These are phyloP conservation scores for Herpotrichia juniperi DNA, from an alignment of 2,329 filamentous ascomycete genomes.

Conservation along the genomic window DNA sequence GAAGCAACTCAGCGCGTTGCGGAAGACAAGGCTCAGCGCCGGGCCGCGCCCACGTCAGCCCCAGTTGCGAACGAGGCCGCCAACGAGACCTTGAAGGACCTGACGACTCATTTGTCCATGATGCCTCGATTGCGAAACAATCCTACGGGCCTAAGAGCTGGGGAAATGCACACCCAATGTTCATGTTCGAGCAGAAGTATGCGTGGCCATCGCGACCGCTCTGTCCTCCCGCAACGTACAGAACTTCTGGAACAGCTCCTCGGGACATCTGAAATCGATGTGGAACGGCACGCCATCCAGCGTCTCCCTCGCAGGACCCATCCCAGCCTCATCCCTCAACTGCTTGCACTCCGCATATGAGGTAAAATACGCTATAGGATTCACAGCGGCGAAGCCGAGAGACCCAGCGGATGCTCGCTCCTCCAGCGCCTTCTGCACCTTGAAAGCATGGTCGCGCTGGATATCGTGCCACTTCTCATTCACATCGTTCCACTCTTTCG, in stretches of 20 bases:
- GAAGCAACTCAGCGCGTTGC: too few relatives aligned
- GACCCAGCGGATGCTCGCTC: slow-evolving; percentile 14
- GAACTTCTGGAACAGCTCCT: slow-evolving; percentile 26
- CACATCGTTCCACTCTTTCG: slow-evolving; percentile 23
- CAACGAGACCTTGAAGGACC: too few relatives aligned
- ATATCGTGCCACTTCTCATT: slow-evolving; percentile 22
- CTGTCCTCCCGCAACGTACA: slow-evolving; percentile 9
- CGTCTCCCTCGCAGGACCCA: slow-evolving; percentile 18
- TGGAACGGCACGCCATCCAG: slow-evolving; percentile 32
- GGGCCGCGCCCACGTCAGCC: too few relatives aligned
- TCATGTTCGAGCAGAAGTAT: neutral
- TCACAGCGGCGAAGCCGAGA: slow-evolving; percentile 18
- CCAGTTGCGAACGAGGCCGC: too few relatives aligned
- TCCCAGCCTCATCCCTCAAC: slow-evolving; percentile 13
- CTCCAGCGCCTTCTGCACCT: slow-evolving; percentile 28
- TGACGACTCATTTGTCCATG: too few relatives aligned
- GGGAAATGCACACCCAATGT: neutral
- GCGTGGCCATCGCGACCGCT: slow-evolving; percentile 2
- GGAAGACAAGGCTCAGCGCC: too few relatives aligned
- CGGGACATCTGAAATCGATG: slow-evolving; percentile 36
- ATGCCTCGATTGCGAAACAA: too few relatives aligned
- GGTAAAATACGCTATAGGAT: slow-evolving; percentile 29
- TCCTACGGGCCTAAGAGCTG: too few relatives aligned
- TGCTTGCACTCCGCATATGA: slow-evolving; percentile 25
- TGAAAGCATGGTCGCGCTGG: slow-evolving; percentile 26